Evolutionary conservation across 2,329 filamentous ascomycete species (phyloP).

Genomic region (Fusarium agapanthi): DNA sequence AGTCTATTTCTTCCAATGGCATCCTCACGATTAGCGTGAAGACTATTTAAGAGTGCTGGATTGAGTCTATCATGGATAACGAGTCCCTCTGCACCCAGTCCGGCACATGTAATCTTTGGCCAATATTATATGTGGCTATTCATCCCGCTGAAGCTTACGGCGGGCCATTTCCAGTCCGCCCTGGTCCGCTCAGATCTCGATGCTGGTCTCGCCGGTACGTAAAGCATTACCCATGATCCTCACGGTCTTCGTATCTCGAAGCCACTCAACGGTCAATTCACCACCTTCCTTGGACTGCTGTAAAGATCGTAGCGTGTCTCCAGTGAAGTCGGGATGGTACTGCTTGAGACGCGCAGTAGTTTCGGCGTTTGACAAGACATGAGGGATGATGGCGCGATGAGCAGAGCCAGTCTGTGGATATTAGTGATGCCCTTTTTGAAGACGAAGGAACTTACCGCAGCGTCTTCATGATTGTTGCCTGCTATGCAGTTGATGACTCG

Average conservation of each 20-base stretch:
- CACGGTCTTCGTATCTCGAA: background rate
- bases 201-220: background rate
- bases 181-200: background rate
- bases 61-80: background rate
- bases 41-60: accelerated
- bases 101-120: accelerated
- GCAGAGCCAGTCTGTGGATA: background rate
- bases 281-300: slow-evolving; percentile 13
- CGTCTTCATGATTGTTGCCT: background rate
- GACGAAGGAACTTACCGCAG: background rate
- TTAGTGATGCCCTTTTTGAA: background rate
- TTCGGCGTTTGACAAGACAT: background rate
- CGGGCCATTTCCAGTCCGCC: accelerated
- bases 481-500: background rate
- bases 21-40: background rate
- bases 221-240: slow-evolving; percentile 1
- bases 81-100: accelerated
- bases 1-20: accelerated
- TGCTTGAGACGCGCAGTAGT: background rate
- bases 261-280: slow-evolving; percentile 1
- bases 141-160: accelerated
- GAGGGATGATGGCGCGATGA: slow-evolving; percentile 2
- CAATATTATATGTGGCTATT: too few species aligned
- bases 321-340: background rate
- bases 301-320: background rate